A percentile compares a stretch with the other conserved stretches of the same genome.
Conservation (phyloP, 257 asterid genomes). For the Nicotiana otophora region DNA sequence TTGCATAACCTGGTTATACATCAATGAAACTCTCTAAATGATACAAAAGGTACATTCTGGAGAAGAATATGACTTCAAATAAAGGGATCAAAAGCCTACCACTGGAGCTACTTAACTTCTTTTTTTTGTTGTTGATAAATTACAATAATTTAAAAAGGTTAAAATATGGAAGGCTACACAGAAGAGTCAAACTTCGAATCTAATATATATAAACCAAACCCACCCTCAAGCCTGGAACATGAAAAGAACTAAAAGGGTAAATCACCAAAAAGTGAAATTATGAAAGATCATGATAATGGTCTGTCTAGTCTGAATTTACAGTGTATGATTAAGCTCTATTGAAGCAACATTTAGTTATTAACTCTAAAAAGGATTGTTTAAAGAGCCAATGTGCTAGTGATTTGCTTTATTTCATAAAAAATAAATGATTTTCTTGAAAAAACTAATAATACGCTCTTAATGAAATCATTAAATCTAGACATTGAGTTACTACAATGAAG, state of each 20-base stretch:
- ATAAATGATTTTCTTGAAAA: neutral
- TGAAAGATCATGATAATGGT: neutral
- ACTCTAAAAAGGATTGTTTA: neutral
- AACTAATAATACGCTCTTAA: neutral
- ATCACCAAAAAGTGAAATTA: neutral
- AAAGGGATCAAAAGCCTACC: neutral
- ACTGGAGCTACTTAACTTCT: neutral
- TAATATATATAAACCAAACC: neutral
- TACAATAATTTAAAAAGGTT: neutral
- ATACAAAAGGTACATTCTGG: neutral
- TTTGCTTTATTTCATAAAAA: neutral
- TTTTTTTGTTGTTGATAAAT: neutral
- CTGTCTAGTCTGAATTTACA: neutral
- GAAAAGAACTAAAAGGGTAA: neutral
- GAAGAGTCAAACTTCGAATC: neutral
- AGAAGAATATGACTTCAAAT: neutral
- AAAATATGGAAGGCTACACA: neutral
- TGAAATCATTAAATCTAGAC: constrained; percentile 2
- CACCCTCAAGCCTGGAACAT: neutral
- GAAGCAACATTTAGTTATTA: neutral
- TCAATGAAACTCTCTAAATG: neutral
- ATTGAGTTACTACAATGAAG: neutral
- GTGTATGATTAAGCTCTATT: neutral
- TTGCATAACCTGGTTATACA: neutral
- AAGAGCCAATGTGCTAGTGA: neutral